Conservation (phyloP, 2,329 filamentous ascomycete species). For the Anisogramma anomala region DNA sequence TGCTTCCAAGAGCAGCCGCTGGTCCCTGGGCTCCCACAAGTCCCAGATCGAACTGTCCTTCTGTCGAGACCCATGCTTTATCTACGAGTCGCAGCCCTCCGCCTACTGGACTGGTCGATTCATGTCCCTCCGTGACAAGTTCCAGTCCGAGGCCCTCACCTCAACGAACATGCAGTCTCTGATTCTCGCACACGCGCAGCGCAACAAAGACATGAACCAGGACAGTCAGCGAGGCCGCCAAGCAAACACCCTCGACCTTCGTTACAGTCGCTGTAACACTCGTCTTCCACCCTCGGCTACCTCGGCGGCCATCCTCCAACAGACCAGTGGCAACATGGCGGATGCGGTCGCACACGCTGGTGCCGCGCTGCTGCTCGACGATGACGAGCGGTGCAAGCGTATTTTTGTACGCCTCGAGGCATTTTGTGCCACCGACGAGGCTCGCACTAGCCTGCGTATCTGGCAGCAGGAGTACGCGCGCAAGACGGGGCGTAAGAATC, state of each 20-base stretch:
- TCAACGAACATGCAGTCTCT: slow-evolving; percentile 16
- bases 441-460: slow-evolving; percentile 33
- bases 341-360: slow-evolving; percentile 1
- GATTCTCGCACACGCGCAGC: slow-evolving; percentile 13
- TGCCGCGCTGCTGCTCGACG: slow-evolving; percentile 21
- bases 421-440: slow-evolving; percentile 36
- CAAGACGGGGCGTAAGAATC: slow-evolving; percentile 23
- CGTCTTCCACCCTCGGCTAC: slow-evolving; percentile 8
- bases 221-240: slow-evolving; percentile 4
- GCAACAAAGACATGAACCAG: not conserved
- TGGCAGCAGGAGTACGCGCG: slow-evolving; percentile 42
- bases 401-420: slow-evolving; percentile 36
- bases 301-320: slow-evolving; percentile 16
- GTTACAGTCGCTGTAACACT: slow-evolving; percentile 16
- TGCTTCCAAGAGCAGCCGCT: slow-evolving; percentile 1
- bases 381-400: slow-evolving; percentile 32
- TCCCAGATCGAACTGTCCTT: slow-evolving; percentile 13
- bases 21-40: slow-evolving; percentile 5
- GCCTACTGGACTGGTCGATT: slow-evolving; percentile 55
- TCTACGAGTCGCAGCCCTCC: slow-evolving; percentile 33
- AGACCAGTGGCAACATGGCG: slow-evolving; percentile 13
- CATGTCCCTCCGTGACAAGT: slow-evolving; percentile 42
- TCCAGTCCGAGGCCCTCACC: slow-evolving; percentile 30
- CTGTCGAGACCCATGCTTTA: slow-evolving; percentile 18
- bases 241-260: not conserved